These are phyloP conservation scores for Xylaria digitata DNA, from an alignment of 2,329 filamentous ascomycete genomes.

Conservation along the genomic window DNA sequence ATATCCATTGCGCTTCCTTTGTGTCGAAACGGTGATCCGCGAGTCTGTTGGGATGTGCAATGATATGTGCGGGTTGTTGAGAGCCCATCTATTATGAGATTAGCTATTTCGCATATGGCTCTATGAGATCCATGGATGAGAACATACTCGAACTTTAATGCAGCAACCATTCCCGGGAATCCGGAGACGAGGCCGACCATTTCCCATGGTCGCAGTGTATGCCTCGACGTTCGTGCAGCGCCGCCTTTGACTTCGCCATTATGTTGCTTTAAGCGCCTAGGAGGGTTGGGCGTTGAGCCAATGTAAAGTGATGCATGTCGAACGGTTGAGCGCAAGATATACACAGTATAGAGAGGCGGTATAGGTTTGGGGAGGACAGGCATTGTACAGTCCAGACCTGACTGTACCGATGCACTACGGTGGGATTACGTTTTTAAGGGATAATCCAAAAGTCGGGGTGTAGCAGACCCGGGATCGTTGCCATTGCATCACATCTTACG, in stretches of 20 bases:
- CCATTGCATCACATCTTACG: slow-evolving; percentile 28
- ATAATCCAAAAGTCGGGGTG: slow-evolving; percentile 11
- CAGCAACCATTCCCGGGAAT: slow-evolving; percentile 87
- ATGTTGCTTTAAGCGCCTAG: slow-evolving; percentile 86
- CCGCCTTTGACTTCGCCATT: slow-evolving; percentile 88
- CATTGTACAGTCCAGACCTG: slow-evolving; percentile 50
- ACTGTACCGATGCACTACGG: slow-evolving; percentile 2
- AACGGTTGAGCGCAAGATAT: slow-evolving; percentile 86
- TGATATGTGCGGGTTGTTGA: slow-evolving; percentile 85
- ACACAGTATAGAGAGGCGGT: slow-evolving; percentile 92
- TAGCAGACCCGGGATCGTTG: slow-evolving; percentile 6
- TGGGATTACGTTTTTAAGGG: not conserved
- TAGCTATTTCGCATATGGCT: slow-evolving; percentile 24
- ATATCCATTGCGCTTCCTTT: slow-evolving; percentile 63
- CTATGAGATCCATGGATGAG: not conserved
- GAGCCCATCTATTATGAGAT: slow-evolving; percentile 78
- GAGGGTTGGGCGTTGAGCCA: slow-evolving; percentile 90
- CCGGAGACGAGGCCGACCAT: slow-evolving; percentile 89
- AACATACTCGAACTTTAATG: slow-evolving; percentile 92
- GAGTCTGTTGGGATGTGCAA: slow-evolving; percentile 77
- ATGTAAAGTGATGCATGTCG: slow-evolving; percentile 81
- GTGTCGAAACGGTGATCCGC: slow-evolving; percentile 65
- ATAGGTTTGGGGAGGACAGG: slow-evolving; percentile 67
- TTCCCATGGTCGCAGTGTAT: slow-evolving; percentile 84
- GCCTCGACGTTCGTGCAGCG: slow-evolving; percentile 77